Percentiles rank a stretch among this genome's conserved stretches.
Evolutionary conservation across 2,329 filamentous ascomycete genomes (phyloP).

Genomic region (Ceratocystis smalleyi): DNA sequence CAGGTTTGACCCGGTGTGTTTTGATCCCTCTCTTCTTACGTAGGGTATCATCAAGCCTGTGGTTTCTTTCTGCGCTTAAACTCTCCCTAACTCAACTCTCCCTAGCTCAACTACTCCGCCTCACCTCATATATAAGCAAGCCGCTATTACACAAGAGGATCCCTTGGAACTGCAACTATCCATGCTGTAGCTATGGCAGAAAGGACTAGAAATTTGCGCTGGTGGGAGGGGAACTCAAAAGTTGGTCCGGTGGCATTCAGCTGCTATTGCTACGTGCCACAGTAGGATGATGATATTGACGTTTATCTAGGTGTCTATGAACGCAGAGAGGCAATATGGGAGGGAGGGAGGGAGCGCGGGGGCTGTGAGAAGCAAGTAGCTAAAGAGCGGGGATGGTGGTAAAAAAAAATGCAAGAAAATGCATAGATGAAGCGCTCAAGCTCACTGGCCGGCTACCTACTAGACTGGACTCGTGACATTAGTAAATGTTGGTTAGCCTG

Average conservation of each 20-base stretch:
- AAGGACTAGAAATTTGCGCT: background rate
- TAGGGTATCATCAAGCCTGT: background rate
- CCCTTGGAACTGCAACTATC: background rate
- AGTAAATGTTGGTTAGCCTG: too few species aligned
- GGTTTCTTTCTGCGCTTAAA: background rate
- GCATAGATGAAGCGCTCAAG: background rate
- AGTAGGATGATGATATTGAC: background rate
- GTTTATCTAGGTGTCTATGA: background rate
- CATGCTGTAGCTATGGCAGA: background rate
- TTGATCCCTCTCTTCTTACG: background rate
- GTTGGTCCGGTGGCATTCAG: background rate
- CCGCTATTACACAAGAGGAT: background rate
- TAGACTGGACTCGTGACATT: too few species aligned
- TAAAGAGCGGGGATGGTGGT: background rate
- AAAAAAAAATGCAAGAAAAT: background rate
- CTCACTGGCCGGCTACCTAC: too few species aligned
- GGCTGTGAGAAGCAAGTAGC: background rate
- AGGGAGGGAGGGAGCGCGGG: background rate
- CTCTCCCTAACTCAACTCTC: background rate
- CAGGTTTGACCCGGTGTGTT: background rate
- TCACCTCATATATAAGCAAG: background rate
- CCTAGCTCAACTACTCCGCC: background rate
- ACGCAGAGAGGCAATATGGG: background rate
- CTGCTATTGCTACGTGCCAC: background rate
- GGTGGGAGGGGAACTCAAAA: background rate